A percentile compares a stretch with the other conserved stretches of the same genome.
Conservation (phyloP, 2,329 filamentous ascomycete species). For the Mollisiaceae sp. region DNA sequence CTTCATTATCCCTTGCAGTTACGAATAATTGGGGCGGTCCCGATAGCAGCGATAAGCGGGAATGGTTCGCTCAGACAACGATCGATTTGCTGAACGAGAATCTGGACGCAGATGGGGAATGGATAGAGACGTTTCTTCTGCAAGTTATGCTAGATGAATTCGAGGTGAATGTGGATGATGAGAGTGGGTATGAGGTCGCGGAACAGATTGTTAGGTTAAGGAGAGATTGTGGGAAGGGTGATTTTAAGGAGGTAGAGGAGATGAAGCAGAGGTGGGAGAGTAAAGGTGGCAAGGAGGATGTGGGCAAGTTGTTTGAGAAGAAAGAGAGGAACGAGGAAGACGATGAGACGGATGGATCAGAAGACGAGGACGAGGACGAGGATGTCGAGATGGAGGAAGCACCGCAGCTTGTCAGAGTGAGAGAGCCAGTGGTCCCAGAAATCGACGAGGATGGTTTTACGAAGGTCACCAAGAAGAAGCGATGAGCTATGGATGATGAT, state of each 20-base stretch:
- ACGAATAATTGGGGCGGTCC: slow-evolving; percentile 88
- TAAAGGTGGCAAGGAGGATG: slow-evolving; percentile 60
- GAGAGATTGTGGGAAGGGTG: slow-evolving; percentile 66
- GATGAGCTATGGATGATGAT: slow-evolving; percentile 27
- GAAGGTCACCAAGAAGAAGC: slow-evolving; percentile 72
- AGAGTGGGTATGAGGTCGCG: slow-evolving; percentile 77
- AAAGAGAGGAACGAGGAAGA: slow-evolving; percentile 62
- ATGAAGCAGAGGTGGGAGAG: slow-evolving; percentile 68
- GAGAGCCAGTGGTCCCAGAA: slow-evolving; percentile 69
- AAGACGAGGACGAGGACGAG: slow-evolving; percentile 57
- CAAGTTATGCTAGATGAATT: slow-evolving; percentile 97
- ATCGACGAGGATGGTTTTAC: slow-evolving; percentile 85
- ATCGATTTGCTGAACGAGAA: slow-evolving; percentile 73
- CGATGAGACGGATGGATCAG: slow-evolving; percentile 56
- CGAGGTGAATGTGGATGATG: slow-evolving; percentile 90
- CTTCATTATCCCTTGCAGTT: slow-evolving; percentile 84
- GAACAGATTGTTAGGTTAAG: slow-evolving; percentile 72
- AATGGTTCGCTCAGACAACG: slow-evolving; percentile 92
- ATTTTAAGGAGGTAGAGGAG: slow-evolving; percentile 67
- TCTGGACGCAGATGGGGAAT: slow-evolving; percentile 71
- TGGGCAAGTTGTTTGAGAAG: slow-evolving; percentile 53
- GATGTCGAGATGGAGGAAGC: slow-evolving; percentile 75
- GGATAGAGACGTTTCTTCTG: slow-evolving; percentile 83
- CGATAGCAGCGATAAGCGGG: slow-evolving; percentile 82
- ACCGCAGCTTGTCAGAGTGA: slow-evolving; percentile 61